A percentile compares a stretch with the other conserved stretches of the same genome.
Evolutionary conservation across 192 early-diverging fungal species (phyloP).

Genomic region (Linderina pennispora): DNA sequence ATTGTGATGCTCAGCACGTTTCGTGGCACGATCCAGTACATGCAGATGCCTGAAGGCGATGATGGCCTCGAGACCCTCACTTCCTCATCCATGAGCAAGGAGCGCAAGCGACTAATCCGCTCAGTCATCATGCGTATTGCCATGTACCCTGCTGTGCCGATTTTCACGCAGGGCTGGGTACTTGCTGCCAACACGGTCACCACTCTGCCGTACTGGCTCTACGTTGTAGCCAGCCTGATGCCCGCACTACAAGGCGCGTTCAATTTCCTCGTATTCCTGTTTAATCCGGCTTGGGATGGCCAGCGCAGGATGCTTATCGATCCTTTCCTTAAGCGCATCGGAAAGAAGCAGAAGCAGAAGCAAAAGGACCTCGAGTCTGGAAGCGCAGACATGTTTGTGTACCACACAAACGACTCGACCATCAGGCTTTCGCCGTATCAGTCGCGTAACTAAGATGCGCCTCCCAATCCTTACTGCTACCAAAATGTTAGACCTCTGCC

Average conservation of each 20-base stretch:
- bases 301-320: background rate
- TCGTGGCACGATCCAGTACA: background rate
- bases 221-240: slow-evolving; percentile 36
- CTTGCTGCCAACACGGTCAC: slow-evolving; percentile 26
- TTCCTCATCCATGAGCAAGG: too few relatives aligned
- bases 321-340: too few relatives aligned
- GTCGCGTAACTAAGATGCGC: too few relatives aligned
- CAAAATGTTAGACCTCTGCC: too few relatives aligned
- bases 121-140: slow-evolving; percentile 12
- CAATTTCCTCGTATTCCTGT: slow-evolving; percentile 24
- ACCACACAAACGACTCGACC: background rate
- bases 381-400: too few relatives aligned
- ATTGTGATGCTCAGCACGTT: background rate
- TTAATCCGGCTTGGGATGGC: slow-evolving; percentile 18
- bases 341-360: too few relatives aligned
- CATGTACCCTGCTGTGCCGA: slow-evolving; percentile 21
- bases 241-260: slow-evolving; percentile 35
- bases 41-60: background rate
- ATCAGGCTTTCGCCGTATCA: background rate
- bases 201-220: slow-evolving; percentile 33
- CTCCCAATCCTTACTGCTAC: too few relatives aligned
- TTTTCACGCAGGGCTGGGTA: slow-evolving; percentile 34
- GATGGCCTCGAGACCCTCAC: too few relatives aligned
- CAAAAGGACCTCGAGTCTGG: too few relatives aligned
- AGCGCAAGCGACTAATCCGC: slow-evolving; percentile 4